These are phyloP conservation scores for Microcera coccophila DNA, from an alignment of 2,329 filamentous ascomycete genomes.

Conservation along the genomic window DNA sequence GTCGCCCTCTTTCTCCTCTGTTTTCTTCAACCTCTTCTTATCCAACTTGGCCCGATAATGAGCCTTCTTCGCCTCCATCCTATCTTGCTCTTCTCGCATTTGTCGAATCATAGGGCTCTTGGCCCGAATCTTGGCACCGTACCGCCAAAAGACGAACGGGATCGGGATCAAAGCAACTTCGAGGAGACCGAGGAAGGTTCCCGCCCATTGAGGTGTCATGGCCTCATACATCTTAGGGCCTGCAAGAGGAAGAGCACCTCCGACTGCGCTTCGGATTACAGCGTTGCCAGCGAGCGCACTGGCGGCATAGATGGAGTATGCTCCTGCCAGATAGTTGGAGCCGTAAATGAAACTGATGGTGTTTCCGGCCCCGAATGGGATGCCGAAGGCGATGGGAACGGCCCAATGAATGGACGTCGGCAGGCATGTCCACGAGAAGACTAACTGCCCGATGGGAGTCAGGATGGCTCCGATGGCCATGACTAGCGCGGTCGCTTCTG, in stretches of 20 bases:
- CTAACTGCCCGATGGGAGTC: conserved; percentile 73
- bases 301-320: conserved; percentile 78
- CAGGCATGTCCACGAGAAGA: conserved; percentile 84
- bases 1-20: conserved; percentile 1
- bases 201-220: conserved; percentile 73
- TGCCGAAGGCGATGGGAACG: conserved; percentile 70
- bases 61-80: conserved; percentile 29
- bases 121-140: conserved; percentile 50
- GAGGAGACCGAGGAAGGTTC: conserved; percentile 68
- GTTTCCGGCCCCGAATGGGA: conserved; percentile 77
- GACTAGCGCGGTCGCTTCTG: conserved; percentile 77
- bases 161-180: conserved; percentile 74
- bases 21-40: conserved; percentile 10
- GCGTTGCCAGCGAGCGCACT: conserved; percentile 77
- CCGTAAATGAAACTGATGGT: conserved; percentile 78
- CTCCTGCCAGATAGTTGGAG: conserved; percentile 72
- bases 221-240: conserved; percentile 67
- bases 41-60: conserved; percentile 27
- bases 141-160: conserved; percentile 71
- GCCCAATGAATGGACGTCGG: conserved; percentile 77
- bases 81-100: conserved; percentile 44
- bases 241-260: conserved; percentile 74
- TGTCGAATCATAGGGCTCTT: conserved; percentile 47
- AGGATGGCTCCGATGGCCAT: conserved; percentile 74
- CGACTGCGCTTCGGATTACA: conserved; percentile 67